phyloP scores from a whole-genome alignment of 2,329 filamentous ascomycete species.

The Penicillium decumbens region DNA sequence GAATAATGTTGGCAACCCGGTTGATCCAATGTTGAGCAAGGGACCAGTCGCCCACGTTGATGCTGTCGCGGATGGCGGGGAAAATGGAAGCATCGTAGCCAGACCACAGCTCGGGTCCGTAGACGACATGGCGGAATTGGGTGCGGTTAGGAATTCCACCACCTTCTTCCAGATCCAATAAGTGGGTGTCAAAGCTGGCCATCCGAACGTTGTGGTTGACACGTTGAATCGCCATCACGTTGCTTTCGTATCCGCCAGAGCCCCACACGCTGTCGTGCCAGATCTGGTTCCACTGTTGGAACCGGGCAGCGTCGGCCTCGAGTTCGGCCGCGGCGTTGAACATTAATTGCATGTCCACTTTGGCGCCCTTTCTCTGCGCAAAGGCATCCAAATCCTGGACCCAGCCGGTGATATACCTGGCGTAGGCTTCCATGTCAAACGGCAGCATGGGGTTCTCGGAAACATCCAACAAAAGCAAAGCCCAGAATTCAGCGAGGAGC shows the following conservation, averaged over 20 bases:
- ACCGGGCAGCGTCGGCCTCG: slow-evolving; percentile 56
- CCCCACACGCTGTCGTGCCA: slow-evolving; percentile 72
- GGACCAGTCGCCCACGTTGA: slow-evolving; percentile 67
- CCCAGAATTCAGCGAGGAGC: slow-evolving; percentile 71
- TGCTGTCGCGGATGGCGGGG: slow-evolving; percentile 77
- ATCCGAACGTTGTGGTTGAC: slow-evolving; percentile 73
- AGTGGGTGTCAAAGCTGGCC: slow-evolving; percentile 72
- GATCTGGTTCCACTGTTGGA: slow-evolving; percentile 68
- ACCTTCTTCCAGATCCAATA: slow-evolving; percentile 68
- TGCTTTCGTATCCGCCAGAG: slow-evolving; percentile 70
- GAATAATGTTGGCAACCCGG: slow-evolving; percentile 66
- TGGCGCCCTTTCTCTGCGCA: slow-evolving; percentile 51
- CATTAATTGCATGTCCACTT: slow-evolving; percentile 56
- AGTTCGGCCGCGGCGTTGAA: slow-evolving; percentile 61
- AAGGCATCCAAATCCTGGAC: slow-evolving; percentile 64
- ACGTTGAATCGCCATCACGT: slow-evolving; percentile 62
- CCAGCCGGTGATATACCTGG: slow-evolving; percentile 59
- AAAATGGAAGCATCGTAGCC: slow-evolving; percentile 65
- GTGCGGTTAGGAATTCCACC: slow-evolving; percentile 80
- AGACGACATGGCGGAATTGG: slow-evolving; percentile 91
- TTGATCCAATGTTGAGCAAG: slow-evolving; percentile 63
- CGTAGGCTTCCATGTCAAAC: slow-evolving; percentile 74
- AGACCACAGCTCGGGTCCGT: slow-evolving; percentile 75
- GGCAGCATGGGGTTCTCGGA: slow-evolving; percentile 76
- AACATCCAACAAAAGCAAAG: slow-evolving; percentile 78